These are phyloP conservation scores for Aspergillus sojae DNA, from an alignment of 2,329 filamentous ascomycete genomes.

Conservation along the genomic window DNA sequence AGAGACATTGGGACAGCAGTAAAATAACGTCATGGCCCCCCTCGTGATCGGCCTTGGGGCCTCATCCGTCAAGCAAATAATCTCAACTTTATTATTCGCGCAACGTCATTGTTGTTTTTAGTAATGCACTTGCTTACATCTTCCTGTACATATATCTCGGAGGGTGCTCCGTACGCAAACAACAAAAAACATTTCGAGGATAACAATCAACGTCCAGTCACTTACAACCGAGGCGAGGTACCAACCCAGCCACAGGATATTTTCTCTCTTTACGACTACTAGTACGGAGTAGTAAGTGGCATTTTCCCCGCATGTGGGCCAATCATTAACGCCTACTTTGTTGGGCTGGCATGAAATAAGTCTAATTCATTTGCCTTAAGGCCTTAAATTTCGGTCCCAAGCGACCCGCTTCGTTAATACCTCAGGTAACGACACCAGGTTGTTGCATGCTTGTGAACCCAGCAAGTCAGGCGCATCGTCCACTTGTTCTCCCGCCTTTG, in stretches of 20 bases:
- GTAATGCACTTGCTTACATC: neutral
- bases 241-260: neutral
- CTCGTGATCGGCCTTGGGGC: conserved; percentile 15
- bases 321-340: neutral
- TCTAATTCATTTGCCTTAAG: neutral
- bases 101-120: neutral
- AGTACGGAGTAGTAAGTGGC: neutral
- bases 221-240: neutral
- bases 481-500: conserved; percentile 23
- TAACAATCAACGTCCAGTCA: too few relatives aligned
- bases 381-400: neutral
- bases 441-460: conserved; percentile 16
- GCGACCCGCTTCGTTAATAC: neutral
- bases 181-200: neutral
- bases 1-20: neutral
- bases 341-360: neutral
- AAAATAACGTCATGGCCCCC: conserved; percentile 16
- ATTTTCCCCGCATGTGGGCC: neutral
- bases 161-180: neutral
- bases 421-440: neutral
- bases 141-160: neutral
- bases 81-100: neutral
- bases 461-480: conserved; percentile 21
- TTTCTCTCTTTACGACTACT: too few relatives aligned
- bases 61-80: conserved; percentile 1